Evolutionary conservation across 495 filamentous ascomycete genomes (phyloP).

Genomic region (Aspergillus hancockii): DNA sequence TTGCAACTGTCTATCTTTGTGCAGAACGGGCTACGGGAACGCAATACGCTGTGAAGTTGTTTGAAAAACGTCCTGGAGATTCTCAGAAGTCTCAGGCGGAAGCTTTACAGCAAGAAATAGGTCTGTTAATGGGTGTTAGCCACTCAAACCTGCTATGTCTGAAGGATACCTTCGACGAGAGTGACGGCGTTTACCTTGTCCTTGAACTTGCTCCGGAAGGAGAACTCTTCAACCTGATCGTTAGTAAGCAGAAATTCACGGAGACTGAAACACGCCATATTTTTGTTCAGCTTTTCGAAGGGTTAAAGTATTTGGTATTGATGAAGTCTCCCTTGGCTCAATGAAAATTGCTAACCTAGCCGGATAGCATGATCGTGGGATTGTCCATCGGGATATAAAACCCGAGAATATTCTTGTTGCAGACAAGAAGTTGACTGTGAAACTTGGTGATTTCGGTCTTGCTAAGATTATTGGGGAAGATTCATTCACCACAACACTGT

Average conservation of each 20-base stretch:
- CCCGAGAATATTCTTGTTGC: constrained; percentile 94
- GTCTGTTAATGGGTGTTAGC: constrained; percentile 91
- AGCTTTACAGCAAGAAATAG: constrained; percentile 91
- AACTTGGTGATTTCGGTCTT: constrained; percentile 95
- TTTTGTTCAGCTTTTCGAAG: constrained; percentile 90
- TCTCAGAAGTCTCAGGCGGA: constrained; percentile 82
- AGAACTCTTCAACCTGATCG: constrained; percentile 93
- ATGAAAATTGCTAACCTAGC: constrained; percentile 34
- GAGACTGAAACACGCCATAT: constrained; percentile 83
- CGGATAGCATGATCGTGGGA: constrained; percentile 87
- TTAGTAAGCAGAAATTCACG: constrained; percentile 80
- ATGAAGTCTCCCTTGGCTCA: constrained; percentile 1
- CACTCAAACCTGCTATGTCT: constrained; percentile 95
- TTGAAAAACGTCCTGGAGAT: constrained; percentile 75
- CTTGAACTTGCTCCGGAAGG: constrained; percentile 89
- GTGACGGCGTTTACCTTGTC: constrained; percentile 86
- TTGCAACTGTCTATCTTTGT: constrained; percentile 91
- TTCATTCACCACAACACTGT: constrained; percentile 94
- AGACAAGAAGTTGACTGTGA: constrained; percentile 81
- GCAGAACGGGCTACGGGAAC: constrained; percentile 81
- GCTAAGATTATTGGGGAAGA: constrained; percentile 99
- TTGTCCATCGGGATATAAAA: constrained; percentile 98
- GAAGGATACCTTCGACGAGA: constrained; percentile 93
- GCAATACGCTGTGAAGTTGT: constrained; percentile 90
- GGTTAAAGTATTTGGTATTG: constrained; percentile 88